phyloP scores from a whole-genome alignment of 768 basidiomycete genomes.

The Hemileccinum rubropunctum region DNA sequence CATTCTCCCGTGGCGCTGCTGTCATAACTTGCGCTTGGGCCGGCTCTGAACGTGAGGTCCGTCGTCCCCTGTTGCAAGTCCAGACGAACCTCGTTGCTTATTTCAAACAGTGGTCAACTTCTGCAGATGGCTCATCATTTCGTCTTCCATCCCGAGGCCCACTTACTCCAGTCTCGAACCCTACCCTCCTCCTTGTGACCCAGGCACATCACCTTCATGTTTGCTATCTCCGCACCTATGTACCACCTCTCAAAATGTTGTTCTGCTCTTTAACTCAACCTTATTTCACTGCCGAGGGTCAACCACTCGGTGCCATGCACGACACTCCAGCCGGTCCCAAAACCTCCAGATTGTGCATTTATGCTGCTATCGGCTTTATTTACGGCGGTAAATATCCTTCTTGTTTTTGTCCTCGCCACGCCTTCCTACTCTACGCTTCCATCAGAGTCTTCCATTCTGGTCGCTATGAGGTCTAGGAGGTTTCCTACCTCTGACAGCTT shows the following conservation, averaged over 20 bases:
- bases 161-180: constrained; percentile 45
- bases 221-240: constrained; percentile 51
- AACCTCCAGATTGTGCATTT: constrained; percentile 46
- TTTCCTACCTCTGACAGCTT: constrained; percentile 39
- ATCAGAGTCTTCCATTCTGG: constrained; percentile 53
- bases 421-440: constrained; percentile 4
- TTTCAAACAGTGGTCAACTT: constrained; percentile 51
- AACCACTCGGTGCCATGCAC: constrained; percentile 29
- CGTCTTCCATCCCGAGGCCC: constrained; percentile 65
- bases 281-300: constrained; percentile 34
- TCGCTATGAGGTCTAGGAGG: constrained; percentile 61
- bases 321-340: constrained; percentile 34
- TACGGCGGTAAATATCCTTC: constrained; percentile 47
- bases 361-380: constrained; percentile 57
- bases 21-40: constrained; percentile 66
- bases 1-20: constrained; percentile 47
- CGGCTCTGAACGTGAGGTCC: constrained; percentile 58
- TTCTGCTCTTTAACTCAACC: constrained; percentile 48
- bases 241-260: constrained; percentile 42
- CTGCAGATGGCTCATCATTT: constrained; percentile 40
- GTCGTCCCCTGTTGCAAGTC: not conserved
- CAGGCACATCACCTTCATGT: constrained; percentile 57
- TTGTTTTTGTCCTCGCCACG: not conserved
- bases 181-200: constrained; percentile 63
- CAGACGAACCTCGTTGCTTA: constrained; percentile 1